phyloP scores from a whole-genome alignment of 2,329 filamentous ascomycete genomes.

The Ceratocystis colombiana region DNA sequence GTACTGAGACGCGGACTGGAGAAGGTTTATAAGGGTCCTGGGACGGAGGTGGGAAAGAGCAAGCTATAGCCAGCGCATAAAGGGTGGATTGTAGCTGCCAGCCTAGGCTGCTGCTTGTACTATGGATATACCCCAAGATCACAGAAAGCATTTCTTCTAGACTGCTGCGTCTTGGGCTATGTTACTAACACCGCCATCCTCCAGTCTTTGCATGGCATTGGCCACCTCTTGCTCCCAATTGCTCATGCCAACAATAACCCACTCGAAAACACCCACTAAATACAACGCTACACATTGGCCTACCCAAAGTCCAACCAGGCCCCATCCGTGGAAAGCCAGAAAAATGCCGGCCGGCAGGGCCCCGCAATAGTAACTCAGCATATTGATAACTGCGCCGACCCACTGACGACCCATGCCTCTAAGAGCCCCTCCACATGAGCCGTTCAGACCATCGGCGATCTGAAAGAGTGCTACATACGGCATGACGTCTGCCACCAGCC shows the following conservation, averaged over 20 bases:
- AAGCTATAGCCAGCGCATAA: not conserved
- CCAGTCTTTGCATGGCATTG: slow-evolving; percentile 61
- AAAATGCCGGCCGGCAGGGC: slow-evolving; percentile 73
- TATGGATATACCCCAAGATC: not conserved
- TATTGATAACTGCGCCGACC: slow-evolving; percentile 71
- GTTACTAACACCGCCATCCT: slow-evolving; percentile 31
- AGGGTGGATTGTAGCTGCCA: not conserved
- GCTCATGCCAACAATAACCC: slow-evolving; percentile 67
- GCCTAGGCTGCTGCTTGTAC: too few relatives aligned
- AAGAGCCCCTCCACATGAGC: slow-evolving; percentile 69
- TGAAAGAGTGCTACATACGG: slow-evolving; percentile 84
- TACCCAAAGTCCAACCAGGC: slow-evolving; percentile 68
- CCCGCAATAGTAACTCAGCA: slow-evolving; percentile 73
- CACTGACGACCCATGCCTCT: slow-evolving; percentile 80
- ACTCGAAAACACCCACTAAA: slow-evolving; percentile 66
- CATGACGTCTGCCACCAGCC: slow-evolving; percentile 65
- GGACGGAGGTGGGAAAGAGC: slow-evolving; percentile 24
- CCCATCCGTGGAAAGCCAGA: slow-evolving; percentile 79
- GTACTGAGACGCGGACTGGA: slow-evolving; percentile 50
- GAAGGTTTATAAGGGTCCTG: slow-evolving; percentile 36
- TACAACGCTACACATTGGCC: slow-evolving; percentile 75
- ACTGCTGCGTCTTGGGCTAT: not conserved
- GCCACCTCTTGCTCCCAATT: slow-evolving; percentile 66
- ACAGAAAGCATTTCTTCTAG: not conserved
- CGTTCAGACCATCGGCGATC: slow-evolving; percentile 79